Evolutionary conservation across 768 basidiomycete species (phyloP).

Genomic region (Scleroderma citrinum): DNA sequence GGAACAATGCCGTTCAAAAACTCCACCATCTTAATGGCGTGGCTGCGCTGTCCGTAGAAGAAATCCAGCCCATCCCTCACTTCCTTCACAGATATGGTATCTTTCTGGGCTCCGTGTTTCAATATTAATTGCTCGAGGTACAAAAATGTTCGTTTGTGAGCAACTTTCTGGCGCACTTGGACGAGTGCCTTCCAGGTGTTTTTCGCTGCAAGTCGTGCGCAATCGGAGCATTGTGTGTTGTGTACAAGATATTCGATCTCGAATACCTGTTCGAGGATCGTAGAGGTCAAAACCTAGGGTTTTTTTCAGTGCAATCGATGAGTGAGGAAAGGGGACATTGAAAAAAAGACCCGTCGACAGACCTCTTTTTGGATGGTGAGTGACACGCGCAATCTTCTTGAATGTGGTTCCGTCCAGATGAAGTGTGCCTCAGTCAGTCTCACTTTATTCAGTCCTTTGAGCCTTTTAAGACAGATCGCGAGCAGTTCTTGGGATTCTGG

Average conservation of each 20-base stretch:
- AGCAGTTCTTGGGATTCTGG: constrained; percentile 92
- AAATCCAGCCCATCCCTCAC: constrained; percentile 94
- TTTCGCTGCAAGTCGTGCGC: constrained; percentile 91
- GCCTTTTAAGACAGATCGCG: constrained; percentile 89
- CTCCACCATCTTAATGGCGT: constrained; percentile 95
- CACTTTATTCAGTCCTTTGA: constrained; percentile 91
- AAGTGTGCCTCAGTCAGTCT: constrained; percentile 97
- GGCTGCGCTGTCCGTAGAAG: constrained; percentile 87
- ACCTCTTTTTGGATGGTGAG: constrained; percentile 99
- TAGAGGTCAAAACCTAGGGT: constrained; percentile 78
- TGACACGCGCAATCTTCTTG: constrained; percentile 86
- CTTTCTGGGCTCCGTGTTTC: constrained; percentile 95
- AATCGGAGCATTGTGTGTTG: constrained; percentile 92
- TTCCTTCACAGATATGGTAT: constrained; percentile 90
- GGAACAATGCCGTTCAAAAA: constrained; percentile 88
- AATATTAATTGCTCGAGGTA: constrained; percentile 96
- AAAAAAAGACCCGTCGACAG: constrained; percentile 13
- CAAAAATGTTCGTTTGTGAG: constrained; percentile 96
- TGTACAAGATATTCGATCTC: constrained; percentile 95
- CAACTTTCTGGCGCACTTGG: constrained; percentile 98
- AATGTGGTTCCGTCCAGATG: constrained; percentile 99
- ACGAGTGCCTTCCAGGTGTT: constrained; percentile 98
- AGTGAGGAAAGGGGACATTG: neutral
- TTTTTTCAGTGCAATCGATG: neutral
- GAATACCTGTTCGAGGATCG: constrained; percentile 95